Conservation (phyloP, 805 yeast genomes). For the Starmerella bombicola region DNA sequence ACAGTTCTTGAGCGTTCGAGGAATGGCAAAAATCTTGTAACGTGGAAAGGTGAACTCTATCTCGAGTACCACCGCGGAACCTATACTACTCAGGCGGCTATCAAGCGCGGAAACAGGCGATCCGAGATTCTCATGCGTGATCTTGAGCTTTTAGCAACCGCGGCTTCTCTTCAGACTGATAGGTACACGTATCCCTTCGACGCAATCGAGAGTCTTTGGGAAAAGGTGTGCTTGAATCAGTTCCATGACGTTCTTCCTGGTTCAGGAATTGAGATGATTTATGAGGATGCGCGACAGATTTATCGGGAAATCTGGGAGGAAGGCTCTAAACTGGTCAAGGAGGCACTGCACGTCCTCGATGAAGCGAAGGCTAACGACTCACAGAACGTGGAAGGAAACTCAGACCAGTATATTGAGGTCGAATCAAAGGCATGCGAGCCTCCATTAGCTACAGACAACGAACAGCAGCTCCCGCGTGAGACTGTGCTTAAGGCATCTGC, state of each 20-base stretch:
- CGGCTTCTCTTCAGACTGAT: slow-evolving; percentile 40
- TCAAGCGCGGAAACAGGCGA: slow-evolving; percentile 66
- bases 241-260: slow-evolving; percentile 99
- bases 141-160: slow-evolving; percentile 71
- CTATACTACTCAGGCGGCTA: slow-evolving; percentile 83
- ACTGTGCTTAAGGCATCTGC: background rate
- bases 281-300: slow-evolving; percentile 79
- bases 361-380: slow-evolving; percentile 10
- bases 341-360: slow-evolving; percentile 38
- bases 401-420: slow-evolving; percentile 2
- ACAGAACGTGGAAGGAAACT: slow-evolving; percentile 14
- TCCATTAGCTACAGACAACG: slow-evolving; percentile 6
- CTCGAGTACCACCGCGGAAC: slow-evolving; percentile 96
- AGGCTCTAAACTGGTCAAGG: slow-evolving; percentile 41
- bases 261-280: slow-evolving; percentile 86
- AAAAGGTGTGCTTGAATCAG: slow-evolving; percentile 76
- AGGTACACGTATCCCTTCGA: slow-evolving; percentile 59
- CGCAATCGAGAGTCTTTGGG: slow-evolving; percentile 67
- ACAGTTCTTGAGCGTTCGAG: slow-evolving; percentile 49
- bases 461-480: background rate
- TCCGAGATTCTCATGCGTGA: slow-evolving; percentile 72
- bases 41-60: slow-evolving; percentile 90
- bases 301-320: slow-evolving; percentile 43
- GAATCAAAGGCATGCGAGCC: no score
- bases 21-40: slow-evolving; percentile 55